Evolutionary conservation across 202 grass and related monocot genomes (phyloP).

Genomic region (Dendrocalamus latiflorus): DNA sequence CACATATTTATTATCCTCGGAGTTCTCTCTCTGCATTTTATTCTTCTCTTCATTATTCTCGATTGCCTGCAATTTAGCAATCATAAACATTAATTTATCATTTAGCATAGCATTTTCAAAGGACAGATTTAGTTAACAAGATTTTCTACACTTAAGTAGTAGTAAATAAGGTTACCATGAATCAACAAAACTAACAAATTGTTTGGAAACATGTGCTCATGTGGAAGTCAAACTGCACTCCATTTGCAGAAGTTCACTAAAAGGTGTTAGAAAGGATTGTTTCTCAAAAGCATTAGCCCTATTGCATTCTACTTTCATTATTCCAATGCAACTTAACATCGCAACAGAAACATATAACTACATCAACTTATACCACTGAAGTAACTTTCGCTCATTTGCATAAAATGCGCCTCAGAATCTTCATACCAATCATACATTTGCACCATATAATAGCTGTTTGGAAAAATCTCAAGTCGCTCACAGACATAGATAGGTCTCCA

Average conservation of each 20-base stretch:
- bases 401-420: neutral
- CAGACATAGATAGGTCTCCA: neutral
- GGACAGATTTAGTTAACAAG: slow-evolving; percentile 3
- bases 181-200: slow-evolving; percentile 11
- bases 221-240: neutral
- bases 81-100: neutral
- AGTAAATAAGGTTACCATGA: slow-evolving; percentile 3
- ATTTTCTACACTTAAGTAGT: neutral
- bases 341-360: slow-evolving; percentile 9
- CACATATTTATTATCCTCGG: slow-evolving; percentile 54
- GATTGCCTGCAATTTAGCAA: slow-evolving; percentile 53
- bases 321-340: slow-evolving; percentile 15
- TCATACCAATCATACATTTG: slow-evolving; percentile 7
- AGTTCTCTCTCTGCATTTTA: slow-evolving; percentile 56
- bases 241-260: neutral
- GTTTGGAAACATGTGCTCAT: slow-evolving; percentile 2
- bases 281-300: neutral
- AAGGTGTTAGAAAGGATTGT: neutral
- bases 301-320: slow-evolving; percentile 17
- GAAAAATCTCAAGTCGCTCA: neutral
- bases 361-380: neutral
- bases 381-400: neutral
- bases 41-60: slow-evolving; percentile 79
- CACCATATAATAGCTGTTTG: slow-evolving; percentile 7
- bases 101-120: slow-evolving; percentile 9